Base-by-base conservation (phyloP, 176 grass and related monocot species). In the Carex scoparia region DNA sequence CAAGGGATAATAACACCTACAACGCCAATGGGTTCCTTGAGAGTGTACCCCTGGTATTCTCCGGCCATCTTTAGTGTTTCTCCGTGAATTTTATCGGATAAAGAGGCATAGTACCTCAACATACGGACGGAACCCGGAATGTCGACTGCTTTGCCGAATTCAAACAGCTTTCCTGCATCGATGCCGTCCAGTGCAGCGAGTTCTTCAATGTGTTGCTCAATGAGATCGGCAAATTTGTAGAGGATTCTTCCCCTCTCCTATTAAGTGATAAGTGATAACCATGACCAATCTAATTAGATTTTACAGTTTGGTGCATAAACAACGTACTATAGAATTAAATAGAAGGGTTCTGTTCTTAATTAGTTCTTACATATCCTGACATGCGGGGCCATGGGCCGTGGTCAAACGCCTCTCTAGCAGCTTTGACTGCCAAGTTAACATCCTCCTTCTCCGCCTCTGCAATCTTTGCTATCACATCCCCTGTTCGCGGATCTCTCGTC, bases 321-420 rank as follows among this genome's bases (percentile, higher is more conserved):
- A 23, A 23, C 23, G 23, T 23, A 23, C 23, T 23, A 77, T 53
- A 15, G 10, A 73, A 74, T 51, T n/a, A 55, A 76, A 54, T 40
- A 40, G 38, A 40, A 40, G 38, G 38, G 38, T 40, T 23, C 23
- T 23, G 23, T 23, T 23, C 38, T 40, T 4, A 40, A 5, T 4
- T 0, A 8, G 46, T 48, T 48, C 48, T 64, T 93, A 97, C 95
- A 16, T 90, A 94, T 19, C 92, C 95, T 60, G 95, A 93, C 87
- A 97, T 97, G 82, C 95, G 92, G 76, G 95, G 92, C 92, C 95
- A 97, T 57, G 80, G 80, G 81, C 91, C 95, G 6, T 93, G 88
- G 73, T 97, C 91, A 69, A 97, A 97, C 32, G 95, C 95, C 9
- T 94, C 86, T 32, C 95, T 76, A 8, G 95, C 95, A 4, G 95